Evolutionary conservation across 257 asterid species (phyloP), one percentile per base, ranked within the genome.

Genomic region (Solanum pimpinellifolium): DNA sequence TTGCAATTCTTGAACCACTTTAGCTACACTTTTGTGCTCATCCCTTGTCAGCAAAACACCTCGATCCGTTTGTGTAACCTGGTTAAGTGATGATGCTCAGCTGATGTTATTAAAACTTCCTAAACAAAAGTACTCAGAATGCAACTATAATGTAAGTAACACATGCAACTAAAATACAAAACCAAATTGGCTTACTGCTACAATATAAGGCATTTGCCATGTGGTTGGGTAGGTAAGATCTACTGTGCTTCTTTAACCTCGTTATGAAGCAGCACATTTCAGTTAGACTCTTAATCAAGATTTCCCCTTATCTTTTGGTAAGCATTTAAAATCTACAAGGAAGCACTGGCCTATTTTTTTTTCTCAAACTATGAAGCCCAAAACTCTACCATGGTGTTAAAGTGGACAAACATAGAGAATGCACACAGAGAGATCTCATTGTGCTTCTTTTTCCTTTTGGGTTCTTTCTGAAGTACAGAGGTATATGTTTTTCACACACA

Each of bases 1-100:
- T 41, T 91, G 93, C 91, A 97, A 86, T 62, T 91, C 92, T 77
- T 90, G 85, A 76, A 96, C 98, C 90, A 94, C 90, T 84, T 93
- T 90, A 39, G 96, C 98, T 75, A 97, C 98, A 81, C 90, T 89
- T 85, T 78, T 89, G 89, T 97, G 98, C 77, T 93, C 98, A 60
- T 92, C 94, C 27, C 84, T 90, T 23, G 90, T 44, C 69, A 94
- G 91, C 82, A 80, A 87, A 85, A 95, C 98, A 84, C 99, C 98
- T 81, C 98, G 88, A 88, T 96, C 98, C 83, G 96, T 92, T 88
- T 93, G 88, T 86, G 72, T 74, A 88, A 94, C 98, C 98, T 96
- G 88, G 66, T 84, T 78, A 44, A 87, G 39, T 59, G 11, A 49
- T 84, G 35, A 82, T 85, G 47, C 46, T 92, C 86, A 88, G 88